Conservation (phyloP, 2,329 filamentous ascomycete species). For the Apiospora arundinis region DNA sequence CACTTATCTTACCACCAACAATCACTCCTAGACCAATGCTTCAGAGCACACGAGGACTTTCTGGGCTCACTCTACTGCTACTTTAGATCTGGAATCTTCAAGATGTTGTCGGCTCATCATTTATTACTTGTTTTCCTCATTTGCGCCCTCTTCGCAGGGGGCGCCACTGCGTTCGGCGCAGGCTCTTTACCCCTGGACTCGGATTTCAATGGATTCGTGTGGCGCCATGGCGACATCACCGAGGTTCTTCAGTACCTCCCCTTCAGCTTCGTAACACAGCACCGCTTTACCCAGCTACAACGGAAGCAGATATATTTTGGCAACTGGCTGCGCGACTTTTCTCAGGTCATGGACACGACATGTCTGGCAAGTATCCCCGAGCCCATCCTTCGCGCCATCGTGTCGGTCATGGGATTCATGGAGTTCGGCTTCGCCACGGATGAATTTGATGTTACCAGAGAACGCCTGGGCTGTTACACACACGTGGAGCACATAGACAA, state of each 20-base stretch:
- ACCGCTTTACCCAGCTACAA: slow-evolving; percentile 47
- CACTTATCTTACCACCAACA: not conserved
- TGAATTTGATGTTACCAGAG: slow-evolving; percentile 61
- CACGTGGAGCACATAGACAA: slow-evolving; percentile 63
- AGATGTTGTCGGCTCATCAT: not conserved
- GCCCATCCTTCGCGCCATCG: slow-evolving; percentile 59
- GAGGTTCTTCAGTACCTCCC: slow-evolving; percentile 47
- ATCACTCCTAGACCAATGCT: not conserved
- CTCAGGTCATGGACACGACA: slow-evolving; percentile 59
- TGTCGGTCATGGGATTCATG: slow-evolving; percentile 62
- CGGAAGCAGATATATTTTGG: slow-evolving; percentile 50
- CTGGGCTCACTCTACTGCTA: not conserved
- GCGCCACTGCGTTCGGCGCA: slow-evolving; percentile 45
- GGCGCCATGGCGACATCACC: slow-evolving; percentile 48
- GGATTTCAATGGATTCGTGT: slow-evolving; percentile 49
- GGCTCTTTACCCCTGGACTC: slow-evolving; percentile 45
- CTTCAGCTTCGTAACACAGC: slow-evolving; percentile 44
- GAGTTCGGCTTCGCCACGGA: slow-evolving; percentile 61
- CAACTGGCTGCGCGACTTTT: slow-evolving; percentile 57
- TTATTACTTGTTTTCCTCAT: slow-evolving; percentile 36
- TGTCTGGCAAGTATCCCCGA: slow-evolving; percentile 59
- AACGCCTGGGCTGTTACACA: slow-evolving; percentile 55
- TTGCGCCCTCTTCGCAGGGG: slow-evolving; percentile 42
- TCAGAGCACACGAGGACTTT: not conserved
- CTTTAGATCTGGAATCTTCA: not conserved